Conservation (phyloP, 208 protist genomes). For the Blastocrithidia nonstop region DNA sequence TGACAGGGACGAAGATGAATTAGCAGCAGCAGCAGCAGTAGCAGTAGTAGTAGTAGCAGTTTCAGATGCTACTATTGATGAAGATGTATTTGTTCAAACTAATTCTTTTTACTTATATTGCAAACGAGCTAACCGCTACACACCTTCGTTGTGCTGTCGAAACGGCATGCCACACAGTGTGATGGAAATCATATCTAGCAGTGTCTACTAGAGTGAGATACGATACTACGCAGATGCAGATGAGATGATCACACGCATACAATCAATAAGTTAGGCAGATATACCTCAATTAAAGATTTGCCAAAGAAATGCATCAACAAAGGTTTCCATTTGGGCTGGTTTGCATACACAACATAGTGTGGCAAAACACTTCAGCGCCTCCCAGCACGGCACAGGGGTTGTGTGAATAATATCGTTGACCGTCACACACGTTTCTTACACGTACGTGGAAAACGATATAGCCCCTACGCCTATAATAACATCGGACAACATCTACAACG, state of each 20-base stretch:
- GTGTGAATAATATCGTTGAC: slow-evolving; percentile 31
- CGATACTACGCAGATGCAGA: slow-evolving; percentile 34
- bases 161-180: slow-evolving; percentile 78
- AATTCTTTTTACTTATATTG: too few species aligned
- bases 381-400: slow-evolving; percentile 54
- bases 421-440: slow-evolving; percentile 36
- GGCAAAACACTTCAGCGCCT: slow-evolving; percentile 38
- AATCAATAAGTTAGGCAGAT: slow-evolving; percentile 64
- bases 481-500: slow-evolving; percentile 69
- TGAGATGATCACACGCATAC: slow-evolving; percentile 66
- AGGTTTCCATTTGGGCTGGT: slow-evolving; percentile 38
- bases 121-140: too few species aligned
- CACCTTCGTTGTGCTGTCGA: slow-evolving; percentile 41
- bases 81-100: too few species aligned
- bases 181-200: slow-evolving; percentile 82
- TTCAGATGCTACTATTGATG: neutral
- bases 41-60: too few species aligned
- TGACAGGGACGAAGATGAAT: too few species aligned
- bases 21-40: too few species aligned
- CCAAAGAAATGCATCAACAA: slow-evolving; percentile 59
- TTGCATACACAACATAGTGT: slow-evolving; percentile 30
- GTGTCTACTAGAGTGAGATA: slow-evolving; percentile 49
- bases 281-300: slow-evolving; percentile 76
- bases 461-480: slow-evolving; percentile 57
- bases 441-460: slow-evolving; percentile 35